Evolutionary conservation across 2,329 filamentous ascomycete genomes (phyloP).

Genomic region (Claviceps africana): DNA sequence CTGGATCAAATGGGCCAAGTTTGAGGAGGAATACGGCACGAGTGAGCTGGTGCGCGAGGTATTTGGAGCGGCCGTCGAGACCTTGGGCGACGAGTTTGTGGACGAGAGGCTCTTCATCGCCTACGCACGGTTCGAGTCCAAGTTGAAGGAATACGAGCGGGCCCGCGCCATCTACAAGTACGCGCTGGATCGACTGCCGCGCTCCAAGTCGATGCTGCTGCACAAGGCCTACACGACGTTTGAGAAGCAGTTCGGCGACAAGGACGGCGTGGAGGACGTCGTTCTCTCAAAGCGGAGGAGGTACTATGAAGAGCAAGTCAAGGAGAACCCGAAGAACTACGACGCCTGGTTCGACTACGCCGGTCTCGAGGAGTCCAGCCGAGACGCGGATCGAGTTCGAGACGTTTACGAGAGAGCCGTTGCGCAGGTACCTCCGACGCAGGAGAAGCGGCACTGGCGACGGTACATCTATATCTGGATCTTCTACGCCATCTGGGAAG

Average conservation of each 20-base stretch:
- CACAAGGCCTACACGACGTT: slow-evolving; percentile 96
- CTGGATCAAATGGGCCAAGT: slow-evolving; percentile 98
- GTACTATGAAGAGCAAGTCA: slow-evolving; percentile 87
- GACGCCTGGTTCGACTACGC: slow-evolving; percentile 96
- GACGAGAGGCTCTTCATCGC: slow-evolving; percentile 92
- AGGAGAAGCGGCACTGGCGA: slow-evolving; percentile 94
- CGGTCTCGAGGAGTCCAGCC: slow-evolving; percentile 72
- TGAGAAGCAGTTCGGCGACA: slow-evolving; percentile 93
- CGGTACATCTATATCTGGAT: slow-evolving; percentile 97
- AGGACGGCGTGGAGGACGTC: slow-evolving; percentile 86
- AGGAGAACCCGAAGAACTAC: slow-evolving; percentile 91
- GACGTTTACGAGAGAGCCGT: slow-evolving; percentile 95
- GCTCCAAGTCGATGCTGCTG: slow-evolving; percentile 69
- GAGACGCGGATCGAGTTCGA: slow-evolving; percentile 68
- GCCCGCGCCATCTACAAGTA: slow-evolving; percentile 94
- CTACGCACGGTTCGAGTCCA: slow-evolving; percentile 89
- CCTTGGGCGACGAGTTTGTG: slow-evolving; percentile 84
- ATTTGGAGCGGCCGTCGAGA: slow-evolving; percentile 76
- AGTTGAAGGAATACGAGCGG: slow-evolving; percentile 88
- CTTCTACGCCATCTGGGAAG: slow-evolving; percentile 93
- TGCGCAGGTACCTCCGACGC: slow-evolving; percentile 83
- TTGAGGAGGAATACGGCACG: slow-evolving; percentile 90
- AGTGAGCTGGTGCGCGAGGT: slow-evolving; percentile 86
- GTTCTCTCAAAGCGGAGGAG: slow-evolving; percentile 87
- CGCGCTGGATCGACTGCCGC: slow-evolving; percentile 77